phyloP scores from a whole-genome alignment of 1,284 basidiomycete genomes.

The Apiotrichum gamsii region DNA sequence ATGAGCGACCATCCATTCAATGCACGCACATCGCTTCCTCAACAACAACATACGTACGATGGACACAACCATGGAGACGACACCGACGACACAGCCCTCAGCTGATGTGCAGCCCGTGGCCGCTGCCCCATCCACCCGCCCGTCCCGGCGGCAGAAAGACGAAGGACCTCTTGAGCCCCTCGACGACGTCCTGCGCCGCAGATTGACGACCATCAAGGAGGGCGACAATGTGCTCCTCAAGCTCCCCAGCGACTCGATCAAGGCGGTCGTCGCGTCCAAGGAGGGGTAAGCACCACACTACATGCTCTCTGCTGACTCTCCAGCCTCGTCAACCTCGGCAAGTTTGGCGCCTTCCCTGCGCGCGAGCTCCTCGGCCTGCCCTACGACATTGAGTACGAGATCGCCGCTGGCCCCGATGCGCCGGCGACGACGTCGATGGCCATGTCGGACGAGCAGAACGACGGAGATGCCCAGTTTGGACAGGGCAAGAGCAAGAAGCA shows the following conservation, averaged over 20 bases:
- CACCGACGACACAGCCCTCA: too few relatives aligned
- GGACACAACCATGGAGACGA: too few relatives aligned
- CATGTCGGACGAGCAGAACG: slow-evolving; percentile 6
- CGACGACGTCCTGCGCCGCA: slow-evolving; percentile 31
- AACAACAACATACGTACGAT: too few relatives aligned
- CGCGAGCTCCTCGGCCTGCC: slow-evolving; percentile 45
- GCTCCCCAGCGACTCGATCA: slow-evolving; percentile 48
- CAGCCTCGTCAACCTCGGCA: slow-evolving; percentile 48
- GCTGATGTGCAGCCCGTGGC: too few relatives aligned
- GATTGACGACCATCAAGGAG: slow-evolving; percentile 41
- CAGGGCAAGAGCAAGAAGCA: slow-evolving; percentile 33
- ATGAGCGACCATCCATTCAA: not conserved
- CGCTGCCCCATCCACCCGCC: not conserved
- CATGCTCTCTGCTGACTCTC: not conserved
- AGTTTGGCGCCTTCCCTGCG: slow-evolving; percentile 49
- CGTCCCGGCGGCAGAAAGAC: not conserved
- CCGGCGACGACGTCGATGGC: slow-evolving; percentile 6
- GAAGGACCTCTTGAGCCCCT: slow-evolving; percentile 21
- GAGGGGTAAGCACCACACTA: slow-evolving; percentile 31
- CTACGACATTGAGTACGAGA: slow-evolving; percentile 51
- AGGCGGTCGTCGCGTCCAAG: slow-evolving; percentile 44
- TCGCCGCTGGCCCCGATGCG: slow-evolving; percentile 19
- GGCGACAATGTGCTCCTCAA: slow-evolving; percentile 49
- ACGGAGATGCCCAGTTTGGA: slow-evolving; percentile 17
- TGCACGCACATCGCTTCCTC: too few relatives aligned